Evolutionary conservation across 768 basidiomycete genomes (phyloP).

Genomic region (Daedaleopsis nitida): DNA sequence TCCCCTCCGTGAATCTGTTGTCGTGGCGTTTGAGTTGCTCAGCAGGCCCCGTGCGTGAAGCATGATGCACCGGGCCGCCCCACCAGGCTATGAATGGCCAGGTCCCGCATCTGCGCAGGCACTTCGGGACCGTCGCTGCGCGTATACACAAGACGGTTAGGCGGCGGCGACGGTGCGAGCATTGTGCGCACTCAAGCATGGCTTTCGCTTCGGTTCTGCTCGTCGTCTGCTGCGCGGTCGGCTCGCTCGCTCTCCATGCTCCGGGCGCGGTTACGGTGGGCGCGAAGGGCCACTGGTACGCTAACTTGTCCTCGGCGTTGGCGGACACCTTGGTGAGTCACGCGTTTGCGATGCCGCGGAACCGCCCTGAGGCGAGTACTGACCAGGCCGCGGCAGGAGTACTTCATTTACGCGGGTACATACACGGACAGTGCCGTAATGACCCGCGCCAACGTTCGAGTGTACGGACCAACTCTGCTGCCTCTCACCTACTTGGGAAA

Average conservation of each 20-base stretch:
- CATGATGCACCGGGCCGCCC: background rate
- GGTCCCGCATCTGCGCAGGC: background rate
- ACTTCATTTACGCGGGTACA: slow-evolving; percentile 15
- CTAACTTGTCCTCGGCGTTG: slow-evolving; percentile 11
- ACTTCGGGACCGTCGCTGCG: too few relatives aligned
- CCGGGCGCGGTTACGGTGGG: slow-evolving; percentile 21
- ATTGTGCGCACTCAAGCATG: too few relatives aligned
- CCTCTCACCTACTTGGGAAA: slow-evolving; percentile 14
- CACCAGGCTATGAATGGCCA: background rate
- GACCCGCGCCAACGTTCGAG: slow-evolving; percentile 12
- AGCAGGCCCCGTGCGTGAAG: too few relatives aligned
- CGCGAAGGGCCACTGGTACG: slow-evolving; percentile 8
- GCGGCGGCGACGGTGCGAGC: background rate
- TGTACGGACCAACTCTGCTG: slow-evolving; percentile 12
- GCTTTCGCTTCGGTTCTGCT: background rate
- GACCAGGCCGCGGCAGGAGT: slow-evolving; percentile 3
- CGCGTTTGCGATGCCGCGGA: background rate
- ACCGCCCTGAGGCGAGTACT: background rate
- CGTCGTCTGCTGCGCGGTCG: background rate
- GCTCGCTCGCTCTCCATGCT: slow-evolving; percentile 4
- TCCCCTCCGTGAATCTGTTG: too few relatives aligned
- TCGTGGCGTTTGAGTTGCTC: too few relatives aligned
- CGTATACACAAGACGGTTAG: background rate
- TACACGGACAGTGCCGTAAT: slow-evolving; percentile 16
- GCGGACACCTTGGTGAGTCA: slow-evolving; percentile 16